Base-by-base conservation (phyloP, 495 filamentous ascomycete species). In the Hypoxylon fragiforme region DNA sequence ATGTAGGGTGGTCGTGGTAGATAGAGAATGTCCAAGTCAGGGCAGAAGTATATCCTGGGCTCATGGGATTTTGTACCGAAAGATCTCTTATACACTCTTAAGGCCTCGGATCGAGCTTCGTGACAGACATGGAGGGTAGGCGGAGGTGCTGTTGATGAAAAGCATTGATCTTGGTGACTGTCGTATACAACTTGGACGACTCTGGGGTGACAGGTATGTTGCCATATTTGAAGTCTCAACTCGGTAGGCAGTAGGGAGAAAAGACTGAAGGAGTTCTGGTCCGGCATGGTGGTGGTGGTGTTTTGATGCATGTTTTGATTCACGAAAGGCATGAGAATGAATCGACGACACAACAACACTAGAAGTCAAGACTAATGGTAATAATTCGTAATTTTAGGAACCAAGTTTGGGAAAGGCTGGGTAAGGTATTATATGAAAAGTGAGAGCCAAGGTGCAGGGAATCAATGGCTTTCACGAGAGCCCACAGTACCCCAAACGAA, bases 151-250 rank as follows among this genome's bases (percentile, higher is more conserved):
- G 77, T 70, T 5, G 68, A 61, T 11, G 70, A 67, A 19, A 52
- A 39, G 57, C 72, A 76, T 8, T 49, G 51, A 53, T 71, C 67
- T 4, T 60, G 26, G 13, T 63, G 21, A 15, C 54, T 32, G 32
- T 63, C 47, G 65, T 76, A 77, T 38, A 57, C 59, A 35, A 79
- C 62, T 26, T 73, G 56, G 49, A 79, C 71, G 20, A 73, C 68
- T 46, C 77, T 73, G 3, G 68, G 58, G 13, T 65, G 52, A 44
- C 69, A 73, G 44, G 67, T 63, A 8, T 68, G 61, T 44, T 61
- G 57, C 75, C 75, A 82, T 57, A 82, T 76, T 30, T 77, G 62
- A 40, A 77, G 69, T 41, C 79, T 77, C 26, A 80, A 70, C 67
- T 81, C 78, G 24, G 70, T 38, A 21, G 79, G 75, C 8, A 81